Conservation (phyloP, 2,329 filamentous ascomycete genomes). For the Pyrenophora seminiperda region DNA sequence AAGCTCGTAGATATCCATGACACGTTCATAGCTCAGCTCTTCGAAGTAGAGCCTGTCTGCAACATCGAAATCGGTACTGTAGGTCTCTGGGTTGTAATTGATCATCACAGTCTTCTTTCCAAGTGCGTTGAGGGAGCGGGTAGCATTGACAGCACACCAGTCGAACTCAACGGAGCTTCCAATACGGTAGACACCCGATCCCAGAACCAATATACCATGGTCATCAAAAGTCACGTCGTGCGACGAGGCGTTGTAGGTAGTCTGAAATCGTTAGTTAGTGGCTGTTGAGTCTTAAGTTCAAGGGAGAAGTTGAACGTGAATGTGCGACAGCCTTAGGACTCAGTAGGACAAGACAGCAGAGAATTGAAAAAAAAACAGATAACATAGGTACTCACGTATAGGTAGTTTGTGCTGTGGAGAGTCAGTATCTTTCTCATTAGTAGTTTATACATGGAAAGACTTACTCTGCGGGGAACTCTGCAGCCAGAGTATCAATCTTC, state of each 20-base stretch:
- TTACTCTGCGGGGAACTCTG: conserved; percentile 64
- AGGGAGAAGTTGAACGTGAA: no score
- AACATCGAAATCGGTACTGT: conserved; percentile 78
- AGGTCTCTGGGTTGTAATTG: conserved; percentile 56
- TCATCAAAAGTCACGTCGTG: conserved; percentile 96
- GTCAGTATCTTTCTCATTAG: background rate
- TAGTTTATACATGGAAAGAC: conserved; percentile 52
- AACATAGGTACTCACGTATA: conserved; percentile 6
- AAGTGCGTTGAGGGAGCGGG: conserved; percentile 79
- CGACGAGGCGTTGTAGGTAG: conserved; percentile 92
- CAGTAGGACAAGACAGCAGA: background rate
- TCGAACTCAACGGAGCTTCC: conserved; percentile 98
- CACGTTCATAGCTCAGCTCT: conserved; percentile 93
- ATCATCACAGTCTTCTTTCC: conserved; percentile 99
- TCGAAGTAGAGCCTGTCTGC: conserved; percentile 96
- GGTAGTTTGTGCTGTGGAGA: conserved; percentile 2
- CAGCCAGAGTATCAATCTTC: conserved; percentile 96
- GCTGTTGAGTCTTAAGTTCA: background rate
- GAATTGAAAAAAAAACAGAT: background rate
- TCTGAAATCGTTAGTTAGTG: conserved; percentile 66
- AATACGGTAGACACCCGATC: conserved; percentile 95
- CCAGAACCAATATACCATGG: conserved; percentile 85
- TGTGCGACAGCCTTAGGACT: no score
- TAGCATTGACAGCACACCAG: conserved; percentile 94
- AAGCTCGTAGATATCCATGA: conserved; percentile 98